Evolutionary conservation across 306 rosid genomes (phyloP).

Genomic region (Lagenaria siceraria): DNA sequence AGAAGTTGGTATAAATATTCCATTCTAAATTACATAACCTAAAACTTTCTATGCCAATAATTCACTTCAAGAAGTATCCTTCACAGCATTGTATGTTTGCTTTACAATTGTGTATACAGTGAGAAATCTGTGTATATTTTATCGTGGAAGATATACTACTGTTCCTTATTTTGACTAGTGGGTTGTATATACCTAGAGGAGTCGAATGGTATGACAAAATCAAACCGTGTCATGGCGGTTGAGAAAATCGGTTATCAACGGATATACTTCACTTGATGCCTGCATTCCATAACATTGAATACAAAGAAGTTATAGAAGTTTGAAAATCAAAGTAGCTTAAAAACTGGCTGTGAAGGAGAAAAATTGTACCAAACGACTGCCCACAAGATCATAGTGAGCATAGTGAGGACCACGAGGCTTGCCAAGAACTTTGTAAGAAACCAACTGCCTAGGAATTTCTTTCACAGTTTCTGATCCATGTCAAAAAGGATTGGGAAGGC

Average conservation of each 20-base stretch:
- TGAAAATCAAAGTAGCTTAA: not conserved
- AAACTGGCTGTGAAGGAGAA: not conserved
- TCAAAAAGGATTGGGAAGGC: not conserved
- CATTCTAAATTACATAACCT: not conserved
- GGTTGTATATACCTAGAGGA: not conserved
- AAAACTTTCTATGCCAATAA: not conserved
- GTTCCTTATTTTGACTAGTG: not conserved
- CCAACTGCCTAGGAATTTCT: constrained; percentile 49
- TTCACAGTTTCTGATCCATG: constrained; percentile 65
- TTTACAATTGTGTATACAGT: not conserved
- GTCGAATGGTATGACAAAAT: not conserved
- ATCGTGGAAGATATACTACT: not conserved
- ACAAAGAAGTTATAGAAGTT: not conserved
- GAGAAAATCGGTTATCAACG: constrained; percentile 56
- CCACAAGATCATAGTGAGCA: constrained; percentile 88
- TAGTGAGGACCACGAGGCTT: constrained; percentile 71
- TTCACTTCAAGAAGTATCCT: not conserved
- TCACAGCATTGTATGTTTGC: not conserved
- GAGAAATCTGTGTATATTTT: not conserved
- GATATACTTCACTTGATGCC: constrained; percentile 65
- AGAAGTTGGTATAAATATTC: not conserved
- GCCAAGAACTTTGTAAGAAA: constrained; percentile 65
- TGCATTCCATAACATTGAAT: constrained; percentile 23
- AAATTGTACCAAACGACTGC: constrained; percentile 57
- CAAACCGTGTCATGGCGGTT: constrained; percentile 47